Conservation (phyloP, 345 rosid species). For the Melaleuca alternifolia region DNA sequence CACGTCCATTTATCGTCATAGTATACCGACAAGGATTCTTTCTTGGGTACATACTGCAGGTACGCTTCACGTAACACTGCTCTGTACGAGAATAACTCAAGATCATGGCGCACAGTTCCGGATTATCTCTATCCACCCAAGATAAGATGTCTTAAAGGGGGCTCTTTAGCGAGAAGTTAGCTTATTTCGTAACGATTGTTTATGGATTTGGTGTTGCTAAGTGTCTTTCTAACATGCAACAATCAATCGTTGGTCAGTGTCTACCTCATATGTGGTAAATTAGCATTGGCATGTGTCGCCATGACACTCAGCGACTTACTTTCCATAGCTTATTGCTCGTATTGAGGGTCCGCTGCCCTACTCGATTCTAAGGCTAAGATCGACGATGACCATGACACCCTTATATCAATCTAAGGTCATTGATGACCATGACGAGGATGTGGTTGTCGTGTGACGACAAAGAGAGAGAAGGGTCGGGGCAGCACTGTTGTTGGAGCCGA, state of each 20-base stretch:
- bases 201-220: fast-evolving
- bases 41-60: neutral
- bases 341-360: neutral
- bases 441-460: neutral
- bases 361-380: neutral
- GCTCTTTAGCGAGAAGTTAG: neutral
- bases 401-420: neutral
- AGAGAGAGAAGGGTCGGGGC: neutral
- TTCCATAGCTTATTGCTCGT: neutral
- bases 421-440: neutral
- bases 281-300: neutral
- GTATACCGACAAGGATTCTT: neutral
- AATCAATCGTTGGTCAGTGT: fast-evolving
- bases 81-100: neutral
- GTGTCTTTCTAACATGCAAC: neutral
- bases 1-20: neutral
- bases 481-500: neutral
- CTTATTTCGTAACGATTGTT: neutral
- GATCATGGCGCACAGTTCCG: neutral
- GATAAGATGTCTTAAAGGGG: neutral
- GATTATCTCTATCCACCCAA: neutral
- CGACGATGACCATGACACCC: neutral
- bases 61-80: neutral
- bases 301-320: neutral
- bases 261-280: neutral